phyloP scores from a whole-genome alignment of 2,329 filamentous ascomycete genomes.

The Colletotrichum acutatum region DNA sequence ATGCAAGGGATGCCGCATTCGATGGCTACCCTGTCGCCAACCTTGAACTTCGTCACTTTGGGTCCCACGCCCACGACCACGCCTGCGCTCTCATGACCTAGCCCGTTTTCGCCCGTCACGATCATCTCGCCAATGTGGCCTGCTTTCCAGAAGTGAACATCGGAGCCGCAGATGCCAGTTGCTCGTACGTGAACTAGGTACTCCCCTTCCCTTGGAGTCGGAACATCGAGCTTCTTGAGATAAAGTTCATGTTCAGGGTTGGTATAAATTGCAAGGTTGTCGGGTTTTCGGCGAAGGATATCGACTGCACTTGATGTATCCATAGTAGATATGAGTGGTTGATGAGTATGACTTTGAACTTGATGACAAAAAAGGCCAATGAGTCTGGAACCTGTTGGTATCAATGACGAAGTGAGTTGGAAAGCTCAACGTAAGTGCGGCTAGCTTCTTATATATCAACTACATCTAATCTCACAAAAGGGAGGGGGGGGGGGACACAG shows the following conservation, averaged over 20 bases:
- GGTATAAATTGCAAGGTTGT: conserved; percentile 76
- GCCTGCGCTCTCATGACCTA: conserved; percentile 31
- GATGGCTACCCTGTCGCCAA: conserved; percentile 8
- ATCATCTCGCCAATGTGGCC: conserved; percentile 47
- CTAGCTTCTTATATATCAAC: not conserved
- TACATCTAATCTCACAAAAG: not conserved
- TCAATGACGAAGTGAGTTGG: not conserved
- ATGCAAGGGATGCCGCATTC: conserved; percentile 47
- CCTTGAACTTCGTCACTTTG: conserved; percentile 15
- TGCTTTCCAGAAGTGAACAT: conserved; percentile 52
- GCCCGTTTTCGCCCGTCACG: conserved; percentile 39
- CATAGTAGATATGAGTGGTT: not conserved
- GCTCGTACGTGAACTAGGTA: conserved; percentile 72
- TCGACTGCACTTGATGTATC: conserved; percentile 1
- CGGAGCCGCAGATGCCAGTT: conserved; percentile 73
- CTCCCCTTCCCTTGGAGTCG: conserved; percentile 15
- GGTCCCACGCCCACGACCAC: conserved; percentile 11
- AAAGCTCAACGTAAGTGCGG: not conserved
- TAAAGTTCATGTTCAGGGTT: conserved; percentile 76
- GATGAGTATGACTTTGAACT: too few species aligned
- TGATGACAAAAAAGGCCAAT: not conserved
- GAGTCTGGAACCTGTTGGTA: not conserved
- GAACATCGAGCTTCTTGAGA: conserved; percentile 66
- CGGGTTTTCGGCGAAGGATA: conserved; percentile 32
- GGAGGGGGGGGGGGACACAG: too few species aligned